A percentile compares a stretch with the other conserved stretches of the same genome.
Conservation (phyloP, 2,329 filamentous ascomycete genomes). For the Aspergillus brunneoviolaceus region DNA sequence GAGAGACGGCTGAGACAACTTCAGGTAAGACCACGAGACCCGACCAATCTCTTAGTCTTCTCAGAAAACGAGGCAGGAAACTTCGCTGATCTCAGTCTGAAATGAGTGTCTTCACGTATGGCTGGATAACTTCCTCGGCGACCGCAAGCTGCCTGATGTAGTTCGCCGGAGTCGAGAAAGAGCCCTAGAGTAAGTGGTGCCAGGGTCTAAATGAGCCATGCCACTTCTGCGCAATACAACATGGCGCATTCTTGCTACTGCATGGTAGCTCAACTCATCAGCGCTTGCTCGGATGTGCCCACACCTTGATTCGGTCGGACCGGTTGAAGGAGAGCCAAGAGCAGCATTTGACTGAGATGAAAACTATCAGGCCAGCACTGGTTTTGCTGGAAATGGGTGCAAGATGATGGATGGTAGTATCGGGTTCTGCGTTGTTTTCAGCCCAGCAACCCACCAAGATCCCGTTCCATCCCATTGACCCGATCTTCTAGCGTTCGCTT, state of each 20-base stretch:
- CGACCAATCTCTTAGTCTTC: no score
- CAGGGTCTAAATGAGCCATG: background rate
- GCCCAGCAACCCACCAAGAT: slow-evolving; percentile 62
- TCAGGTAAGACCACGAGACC: background rate
- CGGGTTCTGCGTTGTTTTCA: slow-evolving; percentile 29
- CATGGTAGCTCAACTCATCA: background rate
- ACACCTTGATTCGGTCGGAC: background rate
- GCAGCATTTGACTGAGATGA: background rate
- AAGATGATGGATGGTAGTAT: background rate
- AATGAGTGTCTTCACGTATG: background rate
- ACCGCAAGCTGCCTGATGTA: background rate
- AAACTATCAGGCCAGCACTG: background rate
- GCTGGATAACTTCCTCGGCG: background rate
- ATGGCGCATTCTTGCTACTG: background rate
- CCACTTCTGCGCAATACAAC: background rate
- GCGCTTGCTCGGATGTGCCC: background rate
- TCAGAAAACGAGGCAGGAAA: no score
- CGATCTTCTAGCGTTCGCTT: slow-evolving; percentile 63
- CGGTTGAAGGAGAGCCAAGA: background rate
- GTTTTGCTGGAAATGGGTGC: background rate
- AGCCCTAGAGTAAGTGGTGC: background rate
- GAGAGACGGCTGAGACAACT: background rate
- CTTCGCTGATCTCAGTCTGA: no score
- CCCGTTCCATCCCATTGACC: slow-evolving; percentile 67
- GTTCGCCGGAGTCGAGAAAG: background rate